Conservation (phyloP, 805 yeast genomes). For the Metschnikowia arizonensis region DNA sequence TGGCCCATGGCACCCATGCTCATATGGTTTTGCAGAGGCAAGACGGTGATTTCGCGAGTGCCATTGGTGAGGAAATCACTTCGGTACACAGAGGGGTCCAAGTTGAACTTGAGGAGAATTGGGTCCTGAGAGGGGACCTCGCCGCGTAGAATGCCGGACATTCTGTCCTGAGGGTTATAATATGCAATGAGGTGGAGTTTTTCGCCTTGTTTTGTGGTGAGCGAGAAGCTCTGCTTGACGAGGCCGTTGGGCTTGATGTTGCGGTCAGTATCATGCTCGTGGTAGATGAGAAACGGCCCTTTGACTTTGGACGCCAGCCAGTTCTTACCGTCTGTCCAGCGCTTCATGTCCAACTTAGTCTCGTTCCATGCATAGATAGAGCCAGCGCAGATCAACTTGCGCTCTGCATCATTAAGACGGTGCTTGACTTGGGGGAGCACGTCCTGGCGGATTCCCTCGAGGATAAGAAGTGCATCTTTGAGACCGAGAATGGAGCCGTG, state of each 20-base stretch:
- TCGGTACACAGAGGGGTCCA: constrained; percentile 18
- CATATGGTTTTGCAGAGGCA: constrained; percentile 1
- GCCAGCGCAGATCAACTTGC: constrained; percentile 52
- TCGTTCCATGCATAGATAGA: constrained; percentile 72
- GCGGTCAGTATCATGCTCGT: constrained; percentile 47
- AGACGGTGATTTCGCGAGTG: not conserved
- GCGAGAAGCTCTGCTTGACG: constrained; percentile 60
- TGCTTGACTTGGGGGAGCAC: constrained; percentile 56
- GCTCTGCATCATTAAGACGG: constrained; percentile 54
- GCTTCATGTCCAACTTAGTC: constrained; percentile 60
- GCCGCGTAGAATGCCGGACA: constrained; percentile 17
- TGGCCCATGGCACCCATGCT: not conserved
- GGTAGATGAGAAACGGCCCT: constrained; percentile 57
- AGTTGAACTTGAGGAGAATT: constrained; percentile 17
- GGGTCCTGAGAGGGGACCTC: constrained; percentile 26
- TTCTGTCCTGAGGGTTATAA: constrained; percentile 14
- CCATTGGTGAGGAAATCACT: constrained; percentile 9
- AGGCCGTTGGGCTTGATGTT: constrained; percentile 46
- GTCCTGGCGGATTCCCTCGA: constrained; percentile 61
- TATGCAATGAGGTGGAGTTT: constrained; percentile 63
- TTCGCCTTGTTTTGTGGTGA: constrained; percentile 48
- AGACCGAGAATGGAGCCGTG: constrained; percentile 55
- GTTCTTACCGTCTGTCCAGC: constrained; percentile 75
- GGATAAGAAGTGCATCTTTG: constrained; percentile 57
- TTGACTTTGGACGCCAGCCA: constrained; percentile 73